Evolutionary conservation across 345 rosid species (phyloP), one percentile per base, ranked within the genome.

Genomic region (Citrus trifoliata): DNA sequence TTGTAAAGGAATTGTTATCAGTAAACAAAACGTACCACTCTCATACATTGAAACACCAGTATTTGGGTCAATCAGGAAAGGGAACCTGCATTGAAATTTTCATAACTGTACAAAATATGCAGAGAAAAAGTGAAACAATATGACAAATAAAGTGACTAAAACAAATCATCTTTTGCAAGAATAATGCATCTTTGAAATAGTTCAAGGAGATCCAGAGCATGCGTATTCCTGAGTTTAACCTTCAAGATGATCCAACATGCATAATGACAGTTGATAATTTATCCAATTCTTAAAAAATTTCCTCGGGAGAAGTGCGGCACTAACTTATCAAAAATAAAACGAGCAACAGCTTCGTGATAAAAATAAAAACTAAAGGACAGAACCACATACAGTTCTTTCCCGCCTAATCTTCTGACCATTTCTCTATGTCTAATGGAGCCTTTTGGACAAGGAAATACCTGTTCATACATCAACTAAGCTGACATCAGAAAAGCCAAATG

Each of bases 401-500:
- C 92, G 72, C 98, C 98, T 1, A 85, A 60, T 76, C 76, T 85
- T 92, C 87, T 88, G 76, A 92, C 98, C 80, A 90, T 81, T 82
- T 90, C 92, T 79, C 98, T 86, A 83, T 92, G 96, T 84, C 89
- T 89, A 77, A 78, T 28, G 67, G 97, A 93, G 63, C 95, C 98
- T 85, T 93, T 92, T 55, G 95, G 97, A 78, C 98, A 93, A 78
- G 98, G 98, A 88, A 86, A 93, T 67, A 92, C 91, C 98, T 92
- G 82, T 79, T 37, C 66, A 82, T 61, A 68, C 66, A 87, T 53
- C 32, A 55, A 40, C 78, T 73, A 73, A 37, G 73, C 69, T 71
- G 75, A 33, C 28, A 68, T 68, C 42, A 74, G 65, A 58, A 77
- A 67, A 76, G 35, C 30, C n/a, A 70, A 9, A 51, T n/a, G 56